Evolutionary conservation across 2,329 filamentous ascomycete species (phyloP), one percentile per base, ranked within the genome.

Genomic region (Ceratocystiopsis sp.): DNA sequence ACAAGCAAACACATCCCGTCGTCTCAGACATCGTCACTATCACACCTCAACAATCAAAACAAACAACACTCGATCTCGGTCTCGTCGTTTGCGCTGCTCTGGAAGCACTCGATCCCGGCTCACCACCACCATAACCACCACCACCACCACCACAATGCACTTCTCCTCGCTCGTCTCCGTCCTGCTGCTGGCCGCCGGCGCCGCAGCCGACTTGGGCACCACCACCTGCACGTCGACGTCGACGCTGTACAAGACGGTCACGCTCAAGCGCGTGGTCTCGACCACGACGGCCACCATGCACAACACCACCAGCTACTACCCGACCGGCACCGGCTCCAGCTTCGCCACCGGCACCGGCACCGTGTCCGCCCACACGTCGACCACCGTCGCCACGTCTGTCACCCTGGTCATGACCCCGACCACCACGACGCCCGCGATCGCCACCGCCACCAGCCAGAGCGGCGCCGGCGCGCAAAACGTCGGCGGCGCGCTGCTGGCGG

Each of bases 191-290:
- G 33, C 42, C 3, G 33, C 33, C 34, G 42, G 18, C 15, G 37
- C 25, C n/a, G 11, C 36, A 14, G n/a, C 14, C 18, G 29, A 33
- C 34, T 19, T 19, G 8, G 37, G 37, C 19, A 69, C 66, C 19
- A 60, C 60, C 40, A 74, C 69, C 17, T 62, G 62, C 18, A 75
- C 70, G 38, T 61, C 62, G 45, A 68, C 65, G 40, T 54, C 71
- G 55, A 72, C 65, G 41, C 65, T 75, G 48, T 63, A 64, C 41
- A 55, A 61, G 53, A 62, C 67, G 29, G 53, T 66, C 52, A 64
- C 61, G 35, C 52, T 61, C 46, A 59, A 58, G 38, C 53, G 58
- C n/a, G 16, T 44, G 32, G 34, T 51, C 44, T 51, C 58, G 45
- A 60, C 59, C 42, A 58, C 60, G 40, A 63, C 59, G 42, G 51